Evolutionary conservation across 495 filamentous ascomycete species (phyloP), one percentile per base, ranked within the genome.

Genomic region (Annulohypoxylon nitens): DNA sequence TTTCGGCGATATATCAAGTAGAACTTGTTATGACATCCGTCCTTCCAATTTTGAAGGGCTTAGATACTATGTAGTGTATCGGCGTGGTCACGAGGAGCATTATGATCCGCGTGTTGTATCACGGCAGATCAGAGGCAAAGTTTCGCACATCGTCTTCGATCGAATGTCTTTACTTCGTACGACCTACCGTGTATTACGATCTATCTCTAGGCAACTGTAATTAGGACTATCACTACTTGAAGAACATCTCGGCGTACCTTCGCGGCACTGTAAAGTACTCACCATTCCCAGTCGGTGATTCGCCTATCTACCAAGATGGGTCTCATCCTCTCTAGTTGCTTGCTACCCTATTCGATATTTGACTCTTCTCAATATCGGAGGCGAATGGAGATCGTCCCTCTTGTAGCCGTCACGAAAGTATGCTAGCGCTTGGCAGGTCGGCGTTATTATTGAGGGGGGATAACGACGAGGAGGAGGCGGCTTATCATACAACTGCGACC

Each of bases 361-460:
- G 58, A 61, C 58, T 14, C 36, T n/a, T 51, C 41, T 73, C 34
- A 23, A 66, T 53, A 33, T 60, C 50, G 67, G 58, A 55, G 57
- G 43, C 57, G 16, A 25, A 54, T 41, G 45, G 39, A 54, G 67
- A 75, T 75, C 72, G 62, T 23, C 61, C 59, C 33, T 66, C 71
- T 63, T 57, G 54, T 66, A 64, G 25, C 71, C 48, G 50, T 33
- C 33, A 41, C 16, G 55, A 70, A 61, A 69, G 57, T 58, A 45
- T 61, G n/a, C 39, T 60, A 67, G 51, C 33, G 34, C 67, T 71
- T 71, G 64, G 64, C 67, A 64, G 41, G 51, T 50, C 45, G 63
- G 67, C 36, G 69, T 62, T 34, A 54, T 12, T 66, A 41, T 53
- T 75, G 73, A 73, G 69, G 69, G 68, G 73, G 72, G 69, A 57